Percentiles rank a stretch among this genome's conserved stretches.
These are phyloP conservation scores for Monilinia vaccinii-corymbosi DNA, from an alignment of 2,329 filamentous ascomycete genomes.

Conservation along the genomic window DNA sequence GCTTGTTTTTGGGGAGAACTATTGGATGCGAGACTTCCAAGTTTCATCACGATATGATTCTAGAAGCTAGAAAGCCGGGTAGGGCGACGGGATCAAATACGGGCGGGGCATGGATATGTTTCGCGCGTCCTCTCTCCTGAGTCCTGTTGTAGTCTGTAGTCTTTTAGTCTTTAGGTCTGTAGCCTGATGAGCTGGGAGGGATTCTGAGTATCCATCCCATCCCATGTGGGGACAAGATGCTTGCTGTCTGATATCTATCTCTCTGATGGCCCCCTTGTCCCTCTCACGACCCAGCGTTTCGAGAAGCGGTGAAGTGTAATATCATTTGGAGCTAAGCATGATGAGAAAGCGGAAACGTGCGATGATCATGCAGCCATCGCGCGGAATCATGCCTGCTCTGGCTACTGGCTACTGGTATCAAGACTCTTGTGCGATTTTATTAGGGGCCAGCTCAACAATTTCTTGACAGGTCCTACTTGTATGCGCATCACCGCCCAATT, in stretches of 20 bases:
- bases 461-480: background rate
- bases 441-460: background rate
- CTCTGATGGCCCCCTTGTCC: conserved; percentile 17
- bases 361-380: background rate
- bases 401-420: background rate
- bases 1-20: background rate
- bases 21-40: conserved; percentile 1
- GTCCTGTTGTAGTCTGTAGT: too few relatives aligned
- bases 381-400: background rate
- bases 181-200: conserved; percentile 4
- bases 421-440: too few relatives aligned
- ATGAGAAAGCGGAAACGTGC: background rate
- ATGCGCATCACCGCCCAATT: background rate
- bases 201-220: background rate
- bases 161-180: too few relatives aligned
- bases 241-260: conserved; percentile 11
- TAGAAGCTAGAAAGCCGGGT: conserved; percentile 16
- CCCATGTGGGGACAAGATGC: background rate
- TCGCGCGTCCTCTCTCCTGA: conserved; percentile 3
- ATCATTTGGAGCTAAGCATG: too few relatives aligned
- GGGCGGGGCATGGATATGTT: conserved; percentile 12
- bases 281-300: conserved; percentile 18
- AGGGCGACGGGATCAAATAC: background rate
- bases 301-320: conserved; percentile 1
- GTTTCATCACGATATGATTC: conserved; percentile 13